phyloP scores from a whole-genome alignment of 768 basidiomycete genomes.

The Boletus rex-veris region DNA sequence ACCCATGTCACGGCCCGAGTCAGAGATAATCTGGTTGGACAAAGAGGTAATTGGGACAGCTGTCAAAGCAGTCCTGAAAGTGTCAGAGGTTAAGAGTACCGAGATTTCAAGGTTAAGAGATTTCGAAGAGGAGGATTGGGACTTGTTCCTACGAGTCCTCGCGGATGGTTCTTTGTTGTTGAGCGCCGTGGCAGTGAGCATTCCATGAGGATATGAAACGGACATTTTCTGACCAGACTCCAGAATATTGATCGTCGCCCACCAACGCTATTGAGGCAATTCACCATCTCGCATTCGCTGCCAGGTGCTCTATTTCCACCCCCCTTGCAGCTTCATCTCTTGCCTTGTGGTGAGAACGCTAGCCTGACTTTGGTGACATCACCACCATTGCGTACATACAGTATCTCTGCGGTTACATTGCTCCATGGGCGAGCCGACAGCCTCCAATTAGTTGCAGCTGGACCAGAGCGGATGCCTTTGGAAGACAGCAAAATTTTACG shows the following conservation, averaged over 20 bases:
- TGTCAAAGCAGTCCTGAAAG: slow-evolving; percentile 43
- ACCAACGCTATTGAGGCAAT: slow-evolving; percentile 75
- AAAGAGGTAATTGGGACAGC: slow-evolving; percentile 52
- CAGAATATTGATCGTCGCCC: slow-evolving; percentile 90
- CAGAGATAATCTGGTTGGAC: slow-evolving; percentile 69
- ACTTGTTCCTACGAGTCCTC: slow-evolving; percentile 71
- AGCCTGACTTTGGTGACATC: slow-evolving; percentile 60
- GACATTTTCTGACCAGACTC: slow-evolving; percentile 4
- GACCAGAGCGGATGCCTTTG: slow-evolving; percentile 36
- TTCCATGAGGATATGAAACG: background rate
- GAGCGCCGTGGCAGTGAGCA: slow-evolving; percentile 66
- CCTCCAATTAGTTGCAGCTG: slow-evolving; percentile 42
- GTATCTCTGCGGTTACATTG: slow-evolving; percentile 56
- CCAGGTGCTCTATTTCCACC: slow-evolving; percentile 45
- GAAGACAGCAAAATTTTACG: slow-evolving; percentile 54
- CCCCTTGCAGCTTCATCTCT: slow-evolving; percentile 51
- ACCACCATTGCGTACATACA: slow-evolving; percentile 60
- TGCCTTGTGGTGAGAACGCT: slow-evolving; percentile 44
- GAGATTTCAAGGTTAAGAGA: slow-evolving; percentile 49
- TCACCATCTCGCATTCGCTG: slow-evolving; percentile 64
- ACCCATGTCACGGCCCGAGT: slow-evolving; percentile 28
- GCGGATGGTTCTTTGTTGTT: slow-evolving; percentile 71
- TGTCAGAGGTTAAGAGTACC: slow-evolving; percentile 6
- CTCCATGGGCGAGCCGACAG: slow-evolving; percentile 59
- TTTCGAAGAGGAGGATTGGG: slow-evolving; percentile 70